phyloP scores from a whole-genome alignment of 768 basidiomycete genomes.

The Pleurotus cornucopiae region DNA sequence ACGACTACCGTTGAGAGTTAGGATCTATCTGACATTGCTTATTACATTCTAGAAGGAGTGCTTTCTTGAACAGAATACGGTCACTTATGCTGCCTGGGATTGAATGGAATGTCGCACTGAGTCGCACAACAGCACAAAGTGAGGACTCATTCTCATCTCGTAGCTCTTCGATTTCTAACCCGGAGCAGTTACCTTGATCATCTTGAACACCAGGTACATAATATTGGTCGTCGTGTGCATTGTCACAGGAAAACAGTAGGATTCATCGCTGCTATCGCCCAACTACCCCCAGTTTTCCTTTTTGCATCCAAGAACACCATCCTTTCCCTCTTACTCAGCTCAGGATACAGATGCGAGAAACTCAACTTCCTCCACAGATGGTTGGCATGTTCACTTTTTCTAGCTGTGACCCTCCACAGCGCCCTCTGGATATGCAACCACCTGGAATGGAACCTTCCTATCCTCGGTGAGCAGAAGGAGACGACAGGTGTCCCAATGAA shows the following conservation, averaged over 20 bases:
- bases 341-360: constrained; percentile 66
- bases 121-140: constrained; percentile 46
- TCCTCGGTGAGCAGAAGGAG: constrained; percentile 71
- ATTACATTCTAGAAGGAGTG: too few species aligned
- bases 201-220: constrained; percentile 39
- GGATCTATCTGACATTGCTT: too few species aligned
- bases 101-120: too few species aligned
- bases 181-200: constrained; percentile 48
- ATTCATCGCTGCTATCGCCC: constrained; percentile 47
- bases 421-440: constrained; percentile 78
- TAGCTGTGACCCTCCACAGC: constrained; percentile 52
- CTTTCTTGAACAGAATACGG: too few species aligned
- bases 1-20: too few species aligned
- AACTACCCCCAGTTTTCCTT: constrained; percentile 57
- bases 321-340: constrained; percentile 52
- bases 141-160: constrained; percentile 14
- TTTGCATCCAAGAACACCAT: constrained; percentile 66
- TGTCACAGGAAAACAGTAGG: constrained; percentile 33
- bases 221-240: constrained; percentile 57
- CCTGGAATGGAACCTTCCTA: constrained; percentile 46
- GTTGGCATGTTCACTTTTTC: constrained; percentile 51
- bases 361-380: constrained; percentile 76
- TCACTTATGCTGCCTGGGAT: too few species aligned
- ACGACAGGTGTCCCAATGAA: constrained; percentile 49
- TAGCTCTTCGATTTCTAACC: neutral